Evolutionary conservation across 192 early-diverging fungal species (phyloP), one percentile per base, ranked within the genome.

Genomic region (Dissophora globulifera): DNA sequence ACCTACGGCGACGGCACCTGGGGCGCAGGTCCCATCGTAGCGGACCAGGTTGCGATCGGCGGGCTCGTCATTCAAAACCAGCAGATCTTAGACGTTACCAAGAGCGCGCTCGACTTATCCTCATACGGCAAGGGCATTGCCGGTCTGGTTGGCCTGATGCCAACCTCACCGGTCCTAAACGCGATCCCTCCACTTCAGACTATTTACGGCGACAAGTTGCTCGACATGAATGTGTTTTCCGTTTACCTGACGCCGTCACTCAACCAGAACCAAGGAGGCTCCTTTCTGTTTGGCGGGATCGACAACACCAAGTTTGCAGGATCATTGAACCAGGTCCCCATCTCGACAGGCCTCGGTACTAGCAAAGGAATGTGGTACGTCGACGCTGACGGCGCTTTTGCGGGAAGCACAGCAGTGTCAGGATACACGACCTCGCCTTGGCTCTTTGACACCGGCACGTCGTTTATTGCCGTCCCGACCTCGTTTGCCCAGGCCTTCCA

Each of bases 1-100:
- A 76, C 72, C n/a, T 76, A 76, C 47, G 72, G 72, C 13, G 72
- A 76, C 40, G 72, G 72, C 52, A 67, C 72, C 38, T 76, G 72
- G 72, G 72, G 72, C 16, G 72, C 72, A 22, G 72, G 72, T 0
- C 72, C 72, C 1, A 76, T 76, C 30, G 72, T 76, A 2, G 63
- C 53, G 10, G 72, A 76, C 29, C 47, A 45, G 17, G 72, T 76
- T 16, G 38, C 63, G 15, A 76, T 76, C 51, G 72, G 72, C 35
- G 72, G 72, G 22, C 63, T 76, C 15, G 53, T 62, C 33, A 62
- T 76, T 30, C 50, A 76, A 15, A 41, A 67, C 52, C 72, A 76
- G 47, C 72, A 76, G 42, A 76, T 76, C 42, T 35, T 76, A 40
- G 72, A 76, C 35, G 64, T 76, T 27, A 76, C 72, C 19, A 41